A percentile compares a stretch with the other conserved stretches of the same genome.
Conservation (phyloP, 306 rosid species). For the Medicago ruthenica region DNA sequence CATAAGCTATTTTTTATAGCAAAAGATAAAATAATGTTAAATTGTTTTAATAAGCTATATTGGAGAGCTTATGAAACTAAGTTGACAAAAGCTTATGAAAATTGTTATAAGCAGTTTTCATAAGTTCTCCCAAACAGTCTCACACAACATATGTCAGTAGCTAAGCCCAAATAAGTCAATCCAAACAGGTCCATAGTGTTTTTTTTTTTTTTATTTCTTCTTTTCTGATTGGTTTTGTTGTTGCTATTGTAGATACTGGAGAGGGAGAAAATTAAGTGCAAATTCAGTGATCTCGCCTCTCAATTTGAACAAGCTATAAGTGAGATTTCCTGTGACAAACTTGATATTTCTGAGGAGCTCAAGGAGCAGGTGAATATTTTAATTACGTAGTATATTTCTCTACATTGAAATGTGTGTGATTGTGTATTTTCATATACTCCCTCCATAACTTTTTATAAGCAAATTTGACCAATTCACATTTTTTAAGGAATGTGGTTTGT, state of each 20-base stretch:
- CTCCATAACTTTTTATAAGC: too few relatives aligned
- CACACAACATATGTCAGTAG: too few relatives aligned
- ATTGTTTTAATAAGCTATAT: neutral
- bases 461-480: too few relatives aligned
- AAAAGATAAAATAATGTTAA: too few relatives aligned
- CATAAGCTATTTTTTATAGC: too few relatives aligned
- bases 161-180: neutral
- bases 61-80: too few relatives aligned
- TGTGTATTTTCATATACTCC: neutral
- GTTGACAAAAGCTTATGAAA: too few relatives aligned
- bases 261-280: constrained; percentile 61
- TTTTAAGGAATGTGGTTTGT: too few relatives aligned
- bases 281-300: constrained; percentile 59
- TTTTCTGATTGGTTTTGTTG: constrained; percentile 9
- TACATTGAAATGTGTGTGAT: neutral
- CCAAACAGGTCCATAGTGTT: neutral
- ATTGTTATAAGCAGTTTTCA: too few relatives aligned
- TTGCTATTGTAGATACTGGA: constrained; percentile 67
- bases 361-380: constrained; percentile 79
- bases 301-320: constrained; percentile 67
- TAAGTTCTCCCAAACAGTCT: too few relatives aligned
- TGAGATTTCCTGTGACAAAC: constrained; percentile 52
- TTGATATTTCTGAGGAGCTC: constrained; percentile 80
- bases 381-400: neutral
- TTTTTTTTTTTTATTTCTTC: neutral